Conservation (phyloP, 2,329 filamentous ascomycete species). For the Pseudogymnoascus sp. region DNA sequence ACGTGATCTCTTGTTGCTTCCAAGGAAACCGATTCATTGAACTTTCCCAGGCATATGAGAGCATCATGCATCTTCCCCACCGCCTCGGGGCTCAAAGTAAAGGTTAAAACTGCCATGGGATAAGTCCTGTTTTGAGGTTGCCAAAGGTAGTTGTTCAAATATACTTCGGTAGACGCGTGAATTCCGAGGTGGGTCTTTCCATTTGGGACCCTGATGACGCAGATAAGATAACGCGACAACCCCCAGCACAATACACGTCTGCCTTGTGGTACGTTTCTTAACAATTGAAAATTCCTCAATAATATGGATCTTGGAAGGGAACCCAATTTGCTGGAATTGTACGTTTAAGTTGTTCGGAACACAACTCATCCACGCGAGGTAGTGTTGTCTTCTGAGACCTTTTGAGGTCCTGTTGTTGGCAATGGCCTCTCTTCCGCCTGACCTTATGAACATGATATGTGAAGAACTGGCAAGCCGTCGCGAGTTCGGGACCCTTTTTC, state of each 20-base stretch:
- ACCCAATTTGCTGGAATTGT: background rate
- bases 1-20: constrained; percentile 65
- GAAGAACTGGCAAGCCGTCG: constrained; percentile 47
- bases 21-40: constrained; percentile 71
- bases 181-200: background rate
- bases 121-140: background rate
- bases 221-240: background rate
- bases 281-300: background rate
- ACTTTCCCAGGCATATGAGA: constrained; percentile 68
- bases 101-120: constrained; percentile 57
- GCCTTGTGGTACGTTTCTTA: background rate
- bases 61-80: constrained; percentile 65
- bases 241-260: background rate
- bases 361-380: background rate
- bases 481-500: constrained; percentile 56
- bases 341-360: background rate
- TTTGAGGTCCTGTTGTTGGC: background rate
- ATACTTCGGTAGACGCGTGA: background rate
- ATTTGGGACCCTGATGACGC: background rate
- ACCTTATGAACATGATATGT: constrained; percentile 55
- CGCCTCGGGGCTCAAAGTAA: constrained; percentile 67
- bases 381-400: background rate
- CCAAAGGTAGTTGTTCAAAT: background rate
- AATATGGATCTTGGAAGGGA: background rate
- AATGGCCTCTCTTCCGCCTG: constrained; percentile 40